Conservation (phyloP, 1,284 basidiomycete genomes). For the Leccinum idahoense region DNA sequence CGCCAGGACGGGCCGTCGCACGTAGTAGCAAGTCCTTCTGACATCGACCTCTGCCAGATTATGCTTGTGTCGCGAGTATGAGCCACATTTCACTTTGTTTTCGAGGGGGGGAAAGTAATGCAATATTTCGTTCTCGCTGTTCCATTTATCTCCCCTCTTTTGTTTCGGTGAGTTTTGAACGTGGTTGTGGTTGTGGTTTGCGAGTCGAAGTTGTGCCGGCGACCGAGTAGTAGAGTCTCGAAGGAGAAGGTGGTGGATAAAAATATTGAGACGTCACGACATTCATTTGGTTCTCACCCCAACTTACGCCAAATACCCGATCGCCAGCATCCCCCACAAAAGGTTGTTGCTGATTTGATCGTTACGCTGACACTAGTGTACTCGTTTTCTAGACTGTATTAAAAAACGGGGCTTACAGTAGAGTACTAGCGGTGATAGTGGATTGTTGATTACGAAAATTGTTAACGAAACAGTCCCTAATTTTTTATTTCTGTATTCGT, state of each 20-base stretch:
- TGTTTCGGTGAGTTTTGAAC: neutral
- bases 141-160: neutral
- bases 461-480: neutral
- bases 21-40: neutral
- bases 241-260: neutral
- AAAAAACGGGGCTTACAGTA: neutral
- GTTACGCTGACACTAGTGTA: neutral
- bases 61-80: slow-evolving; percentile 14
- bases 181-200: neutral
- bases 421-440: neutral
- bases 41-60: slow-evolving; percentile 12
- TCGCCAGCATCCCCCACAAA: neutral
- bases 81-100: neutral
- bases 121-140: neutral
- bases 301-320: neutral
- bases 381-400: neutral
- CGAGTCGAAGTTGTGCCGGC: neutral
- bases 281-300: neutral
- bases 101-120: neutral
- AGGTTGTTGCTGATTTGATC: neutral
- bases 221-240: neutral
- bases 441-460: neutral
- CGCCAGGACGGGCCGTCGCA: neutral
- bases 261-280: neutral
- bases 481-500: too few species aligned